Evolutionary conservation across 2,329 filamentous ascomycete species (phyloP).

Genomic region (Orbilia quercus): DNA sequence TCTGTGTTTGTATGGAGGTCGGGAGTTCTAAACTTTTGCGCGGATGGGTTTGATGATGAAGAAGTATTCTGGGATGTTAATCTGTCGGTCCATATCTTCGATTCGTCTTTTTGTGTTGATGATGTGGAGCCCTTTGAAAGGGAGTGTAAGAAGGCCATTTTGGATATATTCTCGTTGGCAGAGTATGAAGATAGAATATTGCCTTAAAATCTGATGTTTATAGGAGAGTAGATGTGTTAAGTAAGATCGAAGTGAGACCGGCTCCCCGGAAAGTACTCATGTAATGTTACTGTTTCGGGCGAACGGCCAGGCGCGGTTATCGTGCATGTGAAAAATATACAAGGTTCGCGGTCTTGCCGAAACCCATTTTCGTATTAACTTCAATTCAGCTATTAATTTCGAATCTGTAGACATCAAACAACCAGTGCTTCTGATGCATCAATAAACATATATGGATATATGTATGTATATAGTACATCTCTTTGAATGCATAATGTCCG

Average conservation of each 20-base stretch:
- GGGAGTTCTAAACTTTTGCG: constrained; percentile 16
- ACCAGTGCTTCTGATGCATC: background rate
- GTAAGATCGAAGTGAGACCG: no score
- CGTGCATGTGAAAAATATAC: constrained; percentile 50
- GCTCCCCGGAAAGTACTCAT: background rate
- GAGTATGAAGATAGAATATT: background rate
- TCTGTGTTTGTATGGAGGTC: background rate
- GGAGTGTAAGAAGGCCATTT: constrained; percentile 46
- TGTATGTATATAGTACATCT: constrained; percentile 3
- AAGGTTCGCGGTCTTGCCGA: constrained; percentile 49
- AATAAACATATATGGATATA: background rate
- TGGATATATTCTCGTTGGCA: background rate
- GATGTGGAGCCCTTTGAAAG: constrained; percentile 40
- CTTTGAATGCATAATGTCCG: background rate
- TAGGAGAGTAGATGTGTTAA: no score
- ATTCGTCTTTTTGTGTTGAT: constrained; percentile 50
- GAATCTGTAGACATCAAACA: background rate
- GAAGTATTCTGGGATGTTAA: background rate
- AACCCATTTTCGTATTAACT: constrained; percentile 6
- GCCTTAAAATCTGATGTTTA: background rate
- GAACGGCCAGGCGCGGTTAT: constrained; percentile 21
- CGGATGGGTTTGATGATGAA: constrained; percentile 20
- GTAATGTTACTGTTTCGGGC: constrained; percentile 8
- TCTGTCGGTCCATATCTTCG: constrained; percentile 40
- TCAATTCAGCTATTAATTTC: background rate